Evolutionary conservation across 768 basidiomycete genomes (phyloP), one percentile per base, ranked within the genome.

Genomic region (Collybia sordida): DNA sequence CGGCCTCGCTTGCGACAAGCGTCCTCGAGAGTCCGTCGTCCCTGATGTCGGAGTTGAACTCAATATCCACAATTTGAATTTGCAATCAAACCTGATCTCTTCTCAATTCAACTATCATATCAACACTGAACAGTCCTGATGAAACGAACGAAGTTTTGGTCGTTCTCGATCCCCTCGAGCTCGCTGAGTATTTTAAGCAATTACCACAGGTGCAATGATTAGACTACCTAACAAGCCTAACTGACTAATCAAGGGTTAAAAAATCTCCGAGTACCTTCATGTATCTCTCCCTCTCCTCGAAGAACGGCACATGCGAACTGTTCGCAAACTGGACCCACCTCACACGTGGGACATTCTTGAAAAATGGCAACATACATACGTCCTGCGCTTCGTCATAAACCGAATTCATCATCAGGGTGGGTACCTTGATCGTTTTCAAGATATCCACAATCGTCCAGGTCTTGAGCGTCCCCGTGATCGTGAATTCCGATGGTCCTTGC

Each of bases 381-480:
- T 79, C 77, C 47, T 71, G 66, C 6, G 69, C 67, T 19, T 70
- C 64, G 56, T 82, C 79, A 42, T 69, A 60, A 14, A 55, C 57
- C 5, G 77, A 77, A 52, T 76, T 79, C 39, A 75, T 68, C 34
- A 74, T 44, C 41, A 82, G 59, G 0, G 72, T 73, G 1, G 74
- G 65, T 6, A 62, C 62, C 6, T 50, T 28, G 27, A 81, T 75
- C 3, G 64, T 70, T 50, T 70, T 68, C 8, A 80, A 58, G 12
- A 71, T 64, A 36, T 75, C 71, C 9, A 79, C 56, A 45, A 79
- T 71, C 15, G 67, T 63, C 81, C 82, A 83, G 1, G 65, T 56
- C 58, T 73, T 75, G 42, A 58, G 47, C 3, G 49, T 55, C 1
- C 57, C 54, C 3, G 48, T 54, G 35, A 56, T 50, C 14, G 51